Evolutionary conservation across 2,329 filamentous ascomycete species (phyloP).

Genomic region (Coniochaeta sp.): DNA sequence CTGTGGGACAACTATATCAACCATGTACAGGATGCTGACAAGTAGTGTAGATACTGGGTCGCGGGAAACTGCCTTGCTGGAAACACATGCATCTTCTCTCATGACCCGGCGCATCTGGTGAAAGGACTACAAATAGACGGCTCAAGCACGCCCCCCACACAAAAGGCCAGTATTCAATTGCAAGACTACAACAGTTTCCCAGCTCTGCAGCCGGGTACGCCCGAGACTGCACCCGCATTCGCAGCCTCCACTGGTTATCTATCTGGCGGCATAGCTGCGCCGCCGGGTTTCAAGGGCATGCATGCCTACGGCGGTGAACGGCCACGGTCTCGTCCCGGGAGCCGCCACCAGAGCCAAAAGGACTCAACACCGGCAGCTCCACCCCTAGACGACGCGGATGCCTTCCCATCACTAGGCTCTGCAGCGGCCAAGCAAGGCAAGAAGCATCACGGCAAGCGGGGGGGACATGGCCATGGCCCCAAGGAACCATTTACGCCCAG

Average conservation of each 20-base stretch:
- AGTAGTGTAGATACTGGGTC: slow-evolving; percentile 75
- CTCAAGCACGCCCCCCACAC: slow-evolving; percentile 54
- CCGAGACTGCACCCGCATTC: slow-evolving; percentile 50
- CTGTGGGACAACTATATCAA: not conserved
- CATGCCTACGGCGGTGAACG: slow-evolving; percentile 47
- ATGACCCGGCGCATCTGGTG: slow-evolving; percentile 83
- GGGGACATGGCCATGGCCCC: slow-evolving; percentile 65
- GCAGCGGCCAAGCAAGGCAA: slow-evolving; percentile 69
- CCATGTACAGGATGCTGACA: slow-evolving; percentile 15
- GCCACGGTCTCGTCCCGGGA: slow-evolving; percentile 74
- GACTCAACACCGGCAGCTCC: slow-evolving; percentile 61
- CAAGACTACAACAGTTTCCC: slow-evolving; percentile 85
- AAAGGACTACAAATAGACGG: slow-evolving; percentile 72
- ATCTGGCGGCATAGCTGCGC: slow-evolving; percentile 52
- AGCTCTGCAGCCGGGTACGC: slow-evolving; percentile 53
- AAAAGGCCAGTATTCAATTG: slow-evolving; percentile 63
- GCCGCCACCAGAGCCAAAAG: slow-evolving; percentile 62
- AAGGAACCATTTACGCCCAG: slow-evolving; percentile 64
- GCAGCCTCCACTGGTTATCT: slow-evolving; percentile 43
- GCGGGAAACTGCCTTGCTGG: slow-evolving; percentile 93
- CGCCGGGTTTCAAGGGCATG: slow-evolving; percentile 61
- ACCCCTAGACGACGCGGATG: slow-evolving; percentile 87
- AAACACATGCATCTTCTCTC: slow-evolving; percentile 91
- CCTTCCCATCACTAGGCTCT: slow-evolving; percentile 83
- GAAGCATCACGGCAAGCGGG: slow-evolving; percentile 88